Conservation (phyloP, 1,139 yeast genomes). For the Martiniozyma asiatica region DNA sequence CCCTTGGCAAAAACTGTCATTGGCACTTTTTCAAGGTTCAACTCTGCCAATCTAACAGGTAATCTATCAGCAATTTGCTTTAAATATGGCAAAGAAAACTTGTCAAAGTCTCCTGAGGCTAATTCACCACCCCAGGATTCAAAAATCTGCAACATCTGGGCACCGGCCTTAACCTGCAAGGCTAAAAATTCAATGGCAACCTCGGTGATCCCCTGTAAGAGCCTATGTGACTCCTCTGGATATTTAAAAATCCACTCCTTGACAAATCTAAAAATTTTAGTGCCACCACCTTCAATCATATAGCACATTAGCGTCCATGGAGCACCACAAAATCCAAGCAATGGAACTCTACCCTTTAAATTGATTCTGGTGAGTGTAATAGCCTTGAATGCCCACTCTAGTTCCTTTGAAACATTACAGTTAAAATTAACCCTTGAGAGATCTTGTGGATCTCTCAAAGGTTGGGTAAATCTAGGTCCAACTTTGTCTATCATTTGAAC, state of each 20-base stretch:
- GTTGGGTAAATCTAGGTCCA: constrained; percentile 90
- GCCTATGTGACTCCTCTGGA: constrained; percentile 58
- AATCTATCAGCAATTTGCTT: constrained; percentile 61
- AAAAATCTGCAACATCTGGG: constrained; percentile 92
- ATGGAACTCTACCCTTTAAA: constrained; percentile 81
- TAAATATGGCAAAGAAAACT: constrained; percentile 81
- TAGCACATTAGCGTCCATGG: constrained; percentile 96
- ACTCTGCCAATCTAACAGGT: constrained; percentile 56
- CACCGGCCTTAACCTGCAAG: constrained; percentile 93
- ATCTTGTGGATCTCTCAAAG: constrained; percentile 66
- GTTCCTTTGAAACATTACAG: constrained; percentile 61
- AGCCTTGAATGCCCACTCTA: constrained; percentile 92
- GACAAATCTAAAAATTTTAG: constrained; percentile 80
- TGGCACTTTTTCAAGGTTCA: constrained; percentile 73
- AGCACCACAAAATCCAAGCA: constrained; percentile 92
- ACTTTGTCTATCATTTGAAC: constrained; percentile 90
- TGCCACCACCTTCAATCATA: constrained; percentile 97
- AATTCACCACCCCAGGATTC: constrained; percentile 98
- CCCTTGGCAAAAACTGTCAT: constrained; percentile 90
- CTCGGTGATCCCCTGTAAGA: constrained; percentile 72
- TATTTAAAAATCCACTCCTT: constrained; percentile 84
- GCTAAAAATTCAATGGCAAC: constrained; percentile 89
- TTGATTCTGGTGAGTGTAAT: constrained; percentile 78
- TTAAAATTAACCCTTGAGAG: constrained; percentile 41
- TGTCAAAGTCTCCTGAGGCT: constrained; percentile 78